These are phyloP conservation scores for Brettanomyces naardenensis DNA, from an alignment of 805 yeast genomes.

Conservation along the genomic window DNA sequence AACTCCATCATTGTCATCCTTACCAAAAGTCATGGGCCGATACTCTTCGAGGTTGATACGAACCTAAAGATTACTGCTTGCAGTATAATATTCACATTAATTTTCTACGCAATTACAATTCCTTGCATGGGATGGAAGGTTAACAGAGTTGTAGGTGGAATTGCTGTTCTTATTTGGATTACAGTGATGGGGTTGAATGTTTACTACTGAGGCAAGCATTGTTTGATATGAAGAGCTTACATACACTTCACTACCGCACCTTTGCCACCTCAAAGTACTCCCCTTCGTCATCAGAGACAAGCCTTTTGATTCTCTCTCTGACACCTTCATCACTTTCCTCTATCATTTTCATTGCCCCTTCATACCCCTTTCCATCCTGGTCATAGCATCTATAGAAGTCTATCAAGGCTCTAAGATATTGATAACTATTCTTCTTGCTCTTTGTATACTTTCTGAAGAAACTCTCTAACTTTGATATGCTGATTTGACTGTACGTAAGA, in stretches of 20 bases:
- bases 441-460: constrained; percentile 22
- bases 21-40: constrained; percentile 7
- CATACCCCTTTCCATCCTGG: constrained; percentile 7
- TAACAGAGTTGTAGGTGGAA: constrained; percentile 31
- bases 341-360: constrained; percentile 6
- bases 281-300: background rate
- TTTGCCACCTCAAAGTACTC: no score
- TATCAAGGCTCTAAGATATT: constrained; percentile 20
- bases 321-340: background rate
- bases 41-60: constrained; percentile 31
- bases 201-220: background rate
- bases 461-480: constrained; percentile 11
- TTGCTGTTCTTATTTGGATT: constrained; percentile 26
- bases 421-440: constrained; percentile 9
- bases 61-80: constrained; percentile 31
- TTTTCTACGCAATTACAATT: constrained; percentile 30
- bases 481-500: constrained; percentile 19
- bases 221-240: background rate
- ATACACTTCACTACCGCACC: no score
- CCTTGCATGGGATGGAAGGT: constrained; percentile 42
- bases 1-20: constrained; percentile 31
- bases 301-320: background rate
- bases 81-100: constrained; percentile 32
- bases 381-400: constrained; percentile 13
- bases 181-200: constrained; percentile 15